Evolutionary conservation across 345 rosid species (phyloP).

Genomic region (Boechera divaricarpa): DNA sequence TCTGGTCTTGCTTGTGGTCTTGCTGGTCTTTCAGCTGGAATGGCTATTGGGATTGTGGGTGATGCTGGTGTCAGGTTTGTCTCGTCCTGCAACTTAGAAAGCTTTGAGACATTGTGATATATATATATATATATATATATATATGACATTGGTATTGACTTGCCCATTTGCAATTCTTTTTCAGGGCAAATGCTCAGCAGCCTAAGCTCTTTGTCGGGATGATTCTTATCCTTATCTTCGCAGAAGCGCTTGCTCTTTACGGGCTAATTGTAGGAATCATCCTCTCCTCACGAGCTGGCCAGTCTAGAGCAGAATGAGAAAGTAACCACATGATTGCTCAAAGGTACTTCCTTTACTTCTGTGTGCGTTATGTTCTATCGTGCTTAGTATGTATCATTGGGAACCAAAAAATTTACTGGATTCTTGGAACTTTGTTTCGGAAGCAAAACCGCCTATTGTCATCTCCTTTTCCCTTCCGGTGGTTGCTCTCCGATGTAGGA

Average conservation of each 20-base stretch:
- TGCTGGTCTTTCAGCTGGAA: slow-evolving; percentile 53
- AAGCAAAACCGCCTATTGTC: slow-evolving; percentile 14
- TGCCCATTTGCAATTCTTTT: slow-evolving; percentile 1
- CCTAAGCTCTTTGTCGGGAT: slow-evolving; percentile 52
- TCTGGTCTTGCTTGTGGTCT: slow-evolving; percentile 53
- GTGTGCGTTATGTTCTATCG: slow-evolving; percentile 35
- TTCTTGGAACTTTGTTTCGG: slow-evolving; percentile 39
- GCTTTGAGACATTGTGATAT: not conserved
- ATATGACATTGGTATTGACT: slow-evolving; percentile 1
- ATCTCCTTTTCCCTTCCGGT: slow-evolving; percentile 25
- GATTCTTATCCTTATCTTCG: slow-evolving; percentile 51
- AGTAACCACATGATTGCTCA: not conserved
- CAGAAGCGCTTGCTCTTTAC: slow-evolving; percentile 50
- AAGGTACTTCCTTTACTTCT: slow-evolving; percentile 29
- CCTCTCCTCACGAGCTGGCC: slow-evolving; percentile 51
- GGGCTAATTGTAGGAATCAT: slow-evolving; percentile 51
- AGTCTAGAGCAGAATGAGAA: slow-evolving; percentile 50
- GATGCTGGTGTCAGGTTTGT: slow-evolving; percentile 54
- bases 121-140: not conserved
- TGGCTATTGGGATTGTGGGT: slow-evolving; percentile 50
- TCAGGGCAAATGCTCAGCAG: slow-evolving; percentile 53
- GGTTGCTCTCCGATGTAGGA: slow-evolving; percentile 41
- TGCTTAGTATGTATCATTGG: slow-evolving; percentile 37
- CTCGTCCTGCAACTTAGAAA: not conserved
- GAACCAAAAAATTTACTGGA: slow-evolving; percentile 19